Evolutionary conservation across 352 stramenopile genomes (phyloP), one percentile per base, ranked within the genome.

Genomic region (Phytophthora litchii): DNA sequence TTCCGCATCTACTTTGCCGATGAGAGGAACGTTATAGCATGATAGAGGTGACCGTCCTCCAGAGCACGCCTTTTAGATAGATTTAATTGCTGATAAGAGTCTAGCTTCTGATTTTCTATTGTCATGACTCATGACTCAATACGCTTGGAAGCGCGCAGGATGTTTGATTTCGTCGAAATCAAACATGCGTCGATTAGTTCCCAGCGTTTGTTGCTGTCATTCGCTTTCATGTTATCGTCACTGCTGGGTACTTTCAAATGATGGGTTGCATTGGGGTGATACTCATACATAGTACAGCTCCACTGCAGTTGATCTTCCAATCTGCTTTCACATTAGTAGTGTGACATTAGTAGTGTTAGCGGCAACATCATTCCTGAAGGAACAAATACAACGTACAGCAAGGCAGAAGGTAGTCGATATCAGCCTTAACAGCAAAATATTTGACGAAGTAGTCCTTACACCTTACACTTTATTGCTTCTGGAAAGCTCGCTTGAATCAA

Each of bases 1-100:
- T 78, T 87, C 48, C 83, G 80, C 3, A 67, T 92, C 37, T 86
- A 76, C 58, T 92, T 92, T 42, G 71, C 69, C 0, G 62, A 82
- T 0, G 75, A 86, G 48, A 55, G 83, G 54, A 77, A 78, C 21
- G 69, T 83, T 19, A 83, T 77, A 4, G 40, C 42, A 34, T 75
- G 52, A 64, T 58, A 42, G 9, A 38, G 9, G 25, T 23, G 29
- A 38, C n/a, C n/a, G n/a, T 20, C 21, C 4, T 4, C 16, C 34
- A 13, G 21, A 27, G 32, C 31, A 16, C 10, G 50, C 25, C 29
- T 53, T 44, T 19, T 49, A 59, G 49, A 48, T 66, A 59, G 32
- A 60, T 34, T 44, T 48, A 25, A 25, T 34, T 23, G 31, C 12
- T 12, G 40, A 27, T 50, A 48, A 51, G 44, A 47, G 37, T 53